These are phyloP conservation scores for Datisca glomerata DNA, from an alignment of 306 rosid species.

Conservation along the genomic window DNA sequence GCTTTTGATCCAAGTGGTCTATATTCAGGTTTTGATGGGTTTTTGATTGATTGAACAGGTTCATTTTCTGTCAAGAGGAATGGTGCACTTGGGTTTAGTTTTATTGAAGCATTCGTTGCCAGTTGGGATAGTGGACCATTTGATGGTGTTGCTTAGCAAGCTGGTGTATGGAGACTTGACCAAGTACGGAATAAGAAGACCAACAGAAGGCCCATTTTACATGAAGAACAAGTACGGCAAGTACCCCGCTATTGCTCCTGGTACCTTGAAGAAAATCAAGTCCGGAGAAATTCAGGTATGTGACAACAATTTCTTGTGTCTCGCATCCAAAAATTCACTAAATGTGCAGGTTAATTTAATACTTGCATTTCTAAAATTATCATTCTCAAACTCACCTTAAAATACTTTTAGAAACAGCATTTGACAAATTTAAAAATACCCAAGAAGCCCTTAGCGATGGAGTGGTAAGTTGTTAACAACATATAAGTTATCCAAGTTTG, in stretches of 20 bases:
- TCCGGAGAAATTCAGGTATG: constrained; percentile 49
- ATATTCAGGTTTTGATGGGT: too few species aligned
- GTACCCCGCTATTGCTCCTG: constrained; percentile 44
- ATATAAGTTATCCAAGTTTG: too few species aligned
- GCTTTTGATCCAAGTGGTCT: too few species aligned
- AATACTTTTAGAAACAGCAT: too few species aligned
- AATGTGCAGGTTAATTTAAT: too few species aligned
- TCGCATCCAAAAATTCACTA: too few species aligned
- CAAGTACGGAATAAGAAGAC: constrained; percentile 43
- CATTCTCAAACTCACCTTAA: too few species aligned
- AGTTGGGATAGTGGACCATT: constrained; percentile 28
- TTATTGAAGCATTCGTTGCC: constrained; percentile 39
- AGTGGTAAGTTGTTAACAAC: too few species aligned
- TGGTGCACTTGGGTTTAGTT: constrained; percentile 25
- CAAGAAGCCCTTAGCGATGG: too few species aligned
- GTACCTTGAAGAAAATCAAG: constrained; percentile 34
- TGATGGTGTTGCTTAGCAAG: constrained; percentile 37
- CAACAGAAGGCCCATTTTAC: constrained; percentile 53
- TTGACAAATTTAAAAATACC: too few species aligned
- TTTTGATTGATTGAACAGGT: constrained; percentile 20
- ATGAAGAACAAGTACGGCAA: constrained; percentile 57
- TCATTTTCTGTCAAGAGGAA: constrained; percentile 43
- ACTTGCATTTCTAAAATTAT: too few species aligned
- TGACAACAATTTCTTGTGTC: too few species aligned
- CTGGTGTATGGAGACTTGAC: constrained; percentile 36